Percentiles rank a stretch among this genome's conserved stretches.
These are phyloP conservation scores for Leccinum griseonigrum DNA, from an alignment of 1,284 basidiomycete genomes.

Conservation along the genomic window DNA sequence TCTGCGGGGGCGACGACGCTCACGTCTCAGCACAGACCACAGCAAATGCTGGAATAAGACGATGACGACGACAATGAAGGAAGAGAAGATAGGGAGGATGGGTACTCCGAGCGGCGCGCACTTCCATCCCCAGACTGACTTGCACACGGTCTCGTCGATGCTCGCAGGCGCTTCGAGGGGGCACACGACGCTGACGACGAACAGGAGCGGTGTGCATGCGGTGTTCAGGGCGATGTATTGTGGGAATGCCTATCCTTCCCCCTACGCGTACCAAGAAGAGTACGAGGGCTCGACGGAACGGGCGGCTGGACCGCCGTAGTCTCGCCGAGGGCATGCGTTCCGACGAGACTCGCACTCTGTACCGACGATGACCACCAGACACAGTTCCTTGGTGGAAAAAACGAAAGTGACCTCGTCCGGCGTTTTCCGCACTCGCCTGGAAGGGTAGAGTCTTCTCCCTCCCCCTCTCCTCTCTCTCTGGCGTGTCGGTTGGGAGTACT, in stretches of 20 bases:
- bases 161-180: slow-evolving; percentile 64
- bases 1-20: slow-evolving; percentile 44
- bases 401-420: no score
- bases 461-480: no score
- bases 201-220: slow-evolving; percentile 71
- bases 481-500: neutral
- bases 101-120: slow-evolving; percentile 28
- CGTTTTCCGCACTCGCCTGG: no score
- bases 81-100: slow-evolving; percentile 3
- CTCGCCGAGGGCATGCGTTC: slow-evolving; percentile 68
- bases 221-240: slow-evolving; percentile 50
- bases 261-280: neutral
- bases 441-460: no score
- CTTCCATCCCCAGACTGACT: slow-evolving; percentile 45
- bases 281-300: slow-evolving; percentile 9
- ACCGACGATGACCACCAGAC: no score
- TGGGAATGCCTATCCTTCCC: neutral
- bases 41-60: neutral
- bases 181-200: slow-evolving; percentile 75
- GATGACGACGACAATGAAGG: neutral
- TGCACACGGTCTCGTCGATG: slow-evolving; percentile 69
- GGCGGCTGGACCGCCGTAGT: slow-evolving; percentile 73
- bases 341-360: neutral
- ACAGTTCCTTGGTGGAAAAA: no score
- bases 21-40: slow-evolving; percentile 9